Evolutionary conservation across 2,329 filamentous ascomycete genomes (phyloP), one percentile per base, ranked within the genome.

Genomic region (Chrysoporthe austroafricana): DNA sequence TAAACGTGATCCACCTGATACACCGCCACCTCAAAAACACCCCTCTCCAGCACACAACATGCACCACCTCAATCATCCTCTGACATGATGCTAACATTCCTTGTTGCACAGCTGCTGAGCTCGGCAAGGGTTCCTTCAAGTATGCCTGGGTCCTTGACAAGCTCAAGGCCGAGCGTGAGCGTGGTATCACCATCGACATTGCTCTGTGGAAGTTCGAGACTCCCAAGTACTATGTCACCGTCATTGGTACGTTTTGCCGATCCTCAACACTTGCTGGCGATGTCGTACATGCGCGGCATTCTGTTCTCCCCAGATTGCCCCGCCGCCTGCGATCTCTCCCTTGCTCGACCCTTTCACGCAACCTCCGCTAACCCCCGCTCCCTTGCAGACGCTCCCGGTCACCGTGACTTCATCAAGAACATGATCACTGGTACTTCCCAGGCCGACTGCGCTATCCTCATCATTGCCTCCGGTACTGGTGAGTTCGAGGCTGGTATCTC

Each of bases 391-490:
- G 96, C 96, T 84, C 96, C 96, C 80, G 96, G 96, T 86, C 96
- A 99, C 87, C 95, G 96, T 96, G 96, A 99, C 83, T 99, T 98
- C 90, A 98, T 99, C 93, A 99, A 99, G 95, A 99, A 98, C 94
- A 99, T 99, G 96, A 99, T 99, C 85, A 98, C 96, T 91, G 96
- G 96, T 94, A 98, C 96, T 82, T 99, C 96, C 85, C 96, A 98
- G 92, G 96, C 96, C 79, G 96, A 99, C 83, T 98, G 96, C 87
- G 96, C 96, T 81, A 93, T 99, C 84, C 94, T 99, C 89, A 98
- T 99, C 88, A 99, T 99, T 86, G 96, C 95, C 79, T 94, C 96
- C 81, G 96, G 96, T 89, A 97, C 94, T 93, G 96, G 96, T 97
- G 96, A 99, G 91, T 99, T 99, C 91, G 96, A 99, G 91, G 96